These are phyloP conservation scores for Ganoderma sp. DNA, from an alignment of 1,284 basidiomycete species.

Conservation along the genomic window DNA sequence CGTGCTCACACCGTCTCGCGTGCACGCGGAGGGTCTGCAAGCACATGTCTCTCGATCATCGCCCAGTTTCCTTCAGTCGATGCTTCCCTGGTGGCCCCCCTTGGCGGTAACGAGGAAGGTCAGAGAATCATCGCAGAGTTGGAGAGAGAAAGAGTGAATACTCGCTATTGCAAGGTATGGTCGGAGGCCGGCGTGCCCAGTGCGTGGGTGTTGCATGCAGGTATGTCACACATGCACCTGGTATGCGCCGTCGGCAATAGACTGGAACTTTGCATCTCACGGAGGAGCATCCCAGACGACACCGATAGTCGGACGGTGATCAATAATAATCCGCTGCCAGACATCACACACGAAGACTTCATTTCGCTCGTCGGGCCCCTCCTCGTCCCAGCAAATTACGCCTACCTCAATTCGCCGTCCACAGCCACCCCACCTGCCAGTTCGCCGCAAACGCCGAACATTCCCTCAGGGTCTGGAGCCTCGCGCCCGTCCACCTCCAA, in stretches of 20 bases:
- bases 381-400: slow-evolving; percentile 78
- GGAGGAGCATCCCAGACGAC: slow-evolving; percentile 49
- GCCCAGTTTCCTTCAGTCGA: slow-evolving; percentile 73
- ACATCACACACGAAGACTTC: slow-evolving; percentile 84
- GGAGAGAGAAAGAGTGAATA: slow-evolving; percentile 69
- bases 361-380: slow-evolving; percentile 76
- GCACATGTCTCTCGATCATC: slow-evolving; percentile 70
- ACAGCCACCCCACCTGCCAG: slow-evolving; percentile 39
- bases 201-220: slow-evolving; percentile 80
- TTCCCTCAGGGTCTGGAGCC: slow-evolving; percentile 37
- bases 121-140: slow-evolving; percentile 65
- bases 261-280: neutral
- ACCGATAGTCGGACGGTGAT: slow-evolving; percentile 69
- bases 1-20: slow-evolving; percentile 75
- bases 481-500: slow-evolving; percentile 48
- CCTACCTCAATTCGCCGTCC: slow-evolving; percentile 38
- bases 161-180: slow-evolving; percentile 76
- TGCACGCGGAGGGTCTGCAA: slow-evolving; percentile 71
- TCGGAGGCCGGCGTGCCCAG: slow-evolving; percentile 71
- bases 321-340: slow-evolving; percentile 84
- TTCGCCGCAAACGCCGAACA: slow-evolving; percentile 17
- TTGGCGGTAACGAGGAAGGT: slow-evolving; percentile 75
- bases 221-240: slow-evolving; percentile 40
- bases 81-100: slow-evolving; percentile 71
- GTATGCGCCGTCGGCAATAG: neutral